Percentiles rank a stretch among this genome's conserved stretches.
Conservation (phyloP, 2,329 filamentous ascomycete genomes). For the Fusarium virguliforme region DNA sequence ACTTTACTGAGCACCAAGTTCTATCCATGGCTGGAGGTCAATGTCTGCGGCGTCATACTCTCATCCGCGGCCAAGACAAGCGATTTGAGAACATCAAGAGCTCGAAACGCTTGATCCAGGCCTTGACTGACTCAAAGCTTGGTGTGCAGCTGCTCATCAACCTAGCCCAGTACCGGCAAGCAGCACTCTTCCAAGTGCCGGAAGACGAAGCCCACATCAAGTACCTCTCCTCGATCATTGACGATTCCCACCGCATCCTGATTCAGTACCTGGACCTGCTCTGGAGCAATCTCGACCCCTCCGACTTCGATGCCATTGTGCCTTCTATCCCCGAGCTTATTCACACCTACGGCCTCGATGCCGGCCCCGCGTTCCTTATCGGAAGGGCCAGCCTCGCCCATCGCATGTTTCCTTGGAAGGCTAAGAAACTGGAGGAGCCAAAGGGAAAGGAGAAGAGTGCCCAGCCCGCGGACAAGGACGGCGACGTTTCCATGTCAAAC, state of each 20-base stretch:
- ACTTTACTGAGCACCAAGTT: conserved; percentile 91
- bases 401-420: conserved; percentile 68
- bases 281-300: conserved; percentile 81
- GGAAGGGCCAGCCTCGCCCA: conserved; percentile 81
- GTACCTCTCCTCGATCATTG: conserved; percentile 87
- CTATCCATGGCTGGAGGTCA: conserved; percentile 91
- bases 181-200: conserved; percentile 83
- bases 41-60: conserved; percentile 82
- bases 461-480: conserved; percentile 65
- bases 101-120: conserved; percentile 84
- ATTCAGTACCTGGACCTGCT: conserved; percentile 92
- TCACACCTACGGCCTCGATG: conserved; percentile 83
- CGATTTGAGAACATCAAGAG: conserved; percentile 83
- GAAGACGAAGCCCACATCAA: conserved; percentile 87
- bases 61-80: conserved; percentile 85
- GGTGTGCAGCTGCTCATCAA: conserved; percentile 89
- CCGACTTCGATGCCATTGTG: conserved; percentile 84
- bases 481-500: conserved; percentile 70
- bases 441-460: conserved; percentile 52
- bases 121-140: conserved; percentile 83
- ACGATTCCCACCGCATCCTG: conserved; percentile 89
- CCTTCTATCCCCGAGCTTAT: conserved; percentile 84
- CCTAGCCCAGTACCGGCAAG: conserved; percentile 90
- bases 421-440: conserved; percentile 52
- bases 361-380: conserved; percentile 88